phyloP scores from a whole-genome alignment of 179 eudicot species.

The Corrigiola litoralis region DNA sequence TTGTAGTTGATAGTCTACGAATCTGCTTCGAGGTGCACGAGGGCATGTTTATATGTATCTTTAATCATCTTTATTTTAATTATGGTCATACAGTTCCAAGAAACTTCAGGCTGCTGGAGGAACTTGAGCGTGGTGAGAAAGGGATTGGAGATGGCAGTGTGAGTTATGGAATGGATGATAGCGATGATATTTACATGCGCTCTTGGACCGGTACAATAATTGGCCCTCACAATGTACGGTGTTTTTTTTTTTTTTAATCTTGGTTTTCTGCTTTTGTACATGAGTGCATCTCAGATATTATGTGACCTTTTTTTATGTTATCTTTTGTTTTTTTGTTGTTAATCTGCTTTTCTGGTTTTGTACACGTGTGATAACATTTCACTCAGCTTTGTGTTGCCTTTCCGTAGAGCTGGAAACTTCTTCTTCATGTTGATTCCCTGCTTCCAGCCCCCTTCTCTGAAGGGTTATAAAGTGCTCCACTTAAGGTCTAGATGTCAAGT shows the following conservation, averaged over 20 bases:
- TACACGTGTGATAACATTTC: too few relatives aligned
- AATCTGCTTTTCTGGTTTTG: too few relatives aligned
- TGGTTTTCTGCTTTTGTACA: neutral
- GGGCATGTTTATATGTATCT: neutral
- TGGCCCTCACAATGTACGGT: conserved; percentile 64
- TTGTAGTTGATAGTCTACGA: neutral
- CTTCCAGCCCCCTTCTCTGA: neutral
- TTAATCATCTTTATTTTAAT: neutral
- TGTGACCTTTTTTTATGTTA: neutral
- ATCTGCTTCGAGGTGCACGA: neutral
- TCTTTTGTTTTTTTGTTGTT: neutral
- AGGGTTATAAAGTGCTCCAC: neutral
- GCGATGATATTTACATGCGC: conserved; percentile 67
- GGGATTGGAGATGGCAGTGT: conserved; percentile 72
- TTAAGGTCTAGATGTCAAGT: neutral
- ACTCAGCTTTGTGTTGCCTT: neutral
- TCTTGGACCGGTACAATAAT: conserved; percentile 76
- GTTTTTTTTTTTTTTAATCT: neutral
- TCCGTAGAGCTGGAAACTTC: neutral
- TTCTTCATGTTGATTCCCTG: neutral
- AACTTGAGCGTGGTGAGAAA: conserved; percentile 75
- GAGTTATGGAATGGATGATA: conserved; percentile 77
- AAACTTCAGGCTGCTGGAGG: conserved; percentile 69
- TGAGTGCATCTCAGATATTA: neutral
- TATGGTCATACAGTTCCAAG: conserved; percentile 46